Evolutionary conservation across 441 rosid species (phyloP).

Genomic region (Francoa sonchifolia): DNA sequence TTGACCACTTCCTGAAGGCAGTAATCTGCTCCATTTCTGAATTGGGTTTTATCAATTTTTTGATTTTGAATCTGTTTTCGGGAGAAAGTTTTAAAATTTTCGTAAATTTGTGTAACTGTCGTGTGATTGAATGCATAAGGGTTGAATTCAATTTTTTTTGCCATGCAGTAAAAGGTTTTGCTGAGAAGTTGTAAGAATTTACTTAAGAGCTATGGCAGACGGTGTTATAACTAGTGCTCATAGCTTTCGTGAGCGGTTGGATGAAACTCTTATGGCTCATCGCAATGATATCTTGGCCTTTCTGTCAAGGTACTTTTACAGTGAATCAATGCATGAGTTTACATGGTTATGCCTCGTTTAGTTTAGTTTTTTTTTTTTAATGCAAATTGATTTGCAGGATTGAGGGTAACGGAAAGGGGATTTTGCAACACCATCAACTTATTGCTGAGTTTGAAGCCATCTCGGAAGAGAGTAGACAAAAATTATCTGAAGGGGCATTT

Average conservation of each 20-base stretch:
- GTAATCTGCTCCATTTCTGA: no score
- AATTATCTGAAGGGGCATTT: slow-evolving; percentile 49
- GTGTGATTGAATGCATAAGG: no score
- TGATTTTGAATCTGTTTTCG: no score
- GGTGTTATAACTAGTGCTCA: slow-evolving; percentile 64
- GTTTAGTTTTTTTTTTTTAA: not conserved
- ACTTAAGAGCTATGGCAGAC: slow-evolving; percentile 34
- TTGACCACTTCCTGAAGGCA: no score
- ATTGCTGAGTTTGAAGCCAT: slow-evolving; percentile 70
- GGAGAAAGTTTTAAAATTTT: no score
- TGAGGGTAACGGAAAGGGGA: slow-evolving; percentile 74
- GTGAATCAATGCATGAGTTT: no score
- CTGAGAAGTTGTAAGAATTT: not conserved
- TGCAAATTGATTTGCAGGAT: slow-evolving; percentile 25
- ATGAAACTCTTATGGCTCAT: slow-evolving; percentile 56
- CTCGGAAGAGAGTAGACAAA: slow-evolving; percentile 48
- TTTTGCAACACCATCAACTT: slow-evolving; percentile 69
- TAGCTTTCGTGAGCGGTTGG: slow-evolving; percentile 89
- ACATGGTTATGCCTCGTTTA: not conserved
- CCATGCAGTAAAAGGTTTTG: slow-evolving; percentile 8
- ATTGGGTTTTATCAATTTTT: no score
- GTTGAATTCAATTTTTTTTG: no score
- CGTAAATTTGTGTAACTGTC: no score
- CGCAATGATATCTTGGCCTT: slow-evolving; percentile 82
- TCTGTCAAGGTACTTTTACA: slow-evolving; percentile 50